Base-by-base conservation (phyloP, 768 basidiomycete genomes). In the Russula emetica region DNA sequence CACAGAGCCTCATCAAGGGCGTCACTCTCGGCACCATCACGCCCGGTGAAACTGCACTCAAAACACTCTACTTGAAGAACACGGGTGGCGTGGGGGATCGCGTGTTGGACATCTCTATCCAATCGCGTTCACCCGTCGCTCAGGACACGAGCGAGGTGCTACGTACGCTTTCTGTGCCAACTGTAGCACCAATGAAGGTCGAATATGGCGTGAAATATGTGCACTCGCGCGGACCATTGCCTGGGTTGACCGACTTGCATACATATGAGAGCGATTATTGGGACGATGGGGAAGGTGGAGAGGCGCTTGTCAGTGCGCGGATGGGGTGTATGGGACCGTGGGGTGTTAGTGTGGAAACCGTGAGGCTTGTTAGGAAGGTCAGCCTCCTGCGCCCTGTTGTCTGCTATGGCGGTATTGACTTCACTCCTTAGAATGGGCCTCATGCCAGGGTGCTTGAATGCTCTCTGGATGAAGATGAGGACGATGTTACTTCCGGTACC, bases 101-200 rank as follows among this genome's bases (percentile, higher is more conserved):
- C 50, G 79, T 85, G 50, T 73, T 97, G 59, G 94, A 97, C 71
- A 77, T 96, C 40, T 94, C 92, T 0, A 76, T 95, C 40, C 87
- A 86, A 61, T 87, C 91, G 10, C 78, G 77, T 26, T 71, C 80
- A 28, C 59, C 68, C 1, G 55, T 69, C 6, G 63, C 69, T 0
- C 59, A 62, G 22, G 72, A 77, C 30, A 72, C 73, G 32, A 84
- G 80, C 62, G 94, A 96, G 71, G 80, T 81, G 0, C 75, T 90
- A 53, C 82, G 80, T 63, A 87, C 90, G 11, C 71, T 95, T 16
- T 73, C 79, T 6, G 79, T 98, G 16, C 83, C 87, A 2, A 84
- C 86, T 0, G 76, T 84, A n/a, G 78, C 80, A 6, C 83, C 91
- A 0, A 78, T 97, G 62, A 77, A 76, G 40, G 74, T 81, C 20